These are phyloP conservation scores for Cladosporium phlei DNA, from an alignment of 2,329 filamentous ascomycete genomes.

Conservation along the genomic window DNA sequence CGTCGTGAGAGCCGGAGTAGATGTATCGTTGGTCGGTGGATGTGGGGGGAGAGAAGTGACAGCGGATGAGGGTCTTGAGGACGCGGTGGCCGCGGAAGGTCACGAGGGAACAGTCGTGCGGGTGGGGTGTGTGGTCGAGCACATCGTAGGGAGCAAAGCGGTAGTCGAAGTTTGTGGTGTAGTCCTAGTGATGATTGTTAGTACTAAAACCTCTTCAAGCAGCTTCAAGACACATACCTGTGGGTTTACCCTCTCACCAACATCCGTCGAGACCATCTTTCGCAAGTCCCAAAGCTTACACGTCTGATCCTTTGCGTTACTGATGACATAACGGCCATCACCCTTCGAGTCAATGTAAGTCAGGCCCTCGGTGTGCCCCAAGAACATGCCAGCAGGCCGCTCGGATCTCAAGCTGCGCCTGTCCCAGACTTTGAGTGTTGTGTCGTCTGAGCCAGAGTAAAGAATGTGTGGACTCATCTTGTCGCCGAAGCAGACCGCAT, in stretches of 20 bases:
- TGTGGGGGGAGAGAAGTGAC: conserved; percentile 84
- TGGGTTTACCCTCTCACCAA: conserved; percentile 55
- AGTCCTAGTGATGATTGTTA: conserved; percentile 35
- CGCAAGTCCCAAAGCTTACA: conserved; percentile 97
- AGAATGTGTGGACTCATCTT: conserved; percentile 83
- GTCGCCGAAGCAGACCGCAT: conserved; percentile 94
- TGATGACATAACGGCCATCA: conserved; percentile 82
- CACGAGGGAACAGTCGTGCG: conserved; percentile 83
- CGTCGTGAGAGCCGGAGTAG: conserved; percentile 85
- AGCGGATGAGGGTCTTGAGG: conserved; percentile 83
- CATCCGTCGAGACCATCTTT: conserved; percentile 74
- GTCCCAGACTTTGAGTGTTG: conserved; percentile 94
- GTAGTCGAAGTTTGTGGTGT: conserved; percentile 68
- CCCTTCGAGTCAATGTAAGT: conserved; percentile 76
- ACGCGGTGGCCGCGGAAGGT: conserved; percentile 90
- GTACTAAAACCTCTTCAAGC: too few species aligned
- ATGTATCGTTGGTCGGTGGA: conserved; percentile 89
- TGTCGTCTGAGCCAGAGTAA: conserved; percentile 93
- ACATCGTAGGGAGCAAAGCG: conserved; percentile 63
- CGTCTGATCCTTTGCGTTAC: conserved; percentile 91
- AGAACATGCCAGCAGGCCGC: conserved; percentile 59
- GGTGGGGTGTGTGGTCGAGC: conserved; percentile 65
- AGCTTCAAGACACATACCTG: too few species aligned
- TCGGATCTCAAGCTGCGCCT: conserved; percentile 63
- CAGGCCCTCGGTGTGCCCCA: conserved; percentile 61